Evolutionary conservation across 1,284 basidiomycete genomes (phyloP).

Genomic region (Naganishia albida): DNA sequence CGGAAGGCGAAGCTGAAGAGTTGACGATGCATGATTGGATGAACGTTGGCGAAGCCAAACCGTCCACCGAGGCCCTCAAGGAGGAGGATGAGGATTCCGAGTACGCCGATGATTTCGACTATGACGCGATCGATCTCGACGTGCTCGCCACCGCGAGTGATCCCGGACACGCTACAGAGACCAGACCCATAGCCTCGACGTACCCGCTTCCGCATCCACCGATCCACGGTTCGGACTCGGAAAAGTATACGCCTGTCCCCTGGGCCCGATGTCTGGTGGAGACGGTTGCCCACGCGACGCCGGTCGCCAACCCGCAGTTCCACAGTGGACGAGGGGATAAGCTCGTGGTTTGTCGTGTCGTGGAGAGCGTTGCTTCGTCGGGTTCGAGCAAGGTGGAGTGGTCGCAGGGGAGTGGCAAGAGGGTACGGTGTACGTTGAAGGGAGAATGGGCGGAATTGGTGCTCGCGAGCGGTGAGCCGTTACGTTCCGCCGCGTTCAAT

Average conservation of each 20-base stretch:
- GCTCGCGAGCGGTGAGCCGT: constrained; percentile 38
- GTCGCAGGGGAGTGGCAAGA: not conserved
- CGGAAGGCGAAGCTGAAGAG: not conserved
- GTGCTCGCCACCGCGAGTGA: constrained; percentile 7
- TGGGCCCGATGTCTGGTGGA: constrained; percentile 21
- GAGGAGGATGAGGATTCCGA: constrained; percentile 17
- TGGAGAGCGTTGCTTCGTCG: constrained; percentile 5
- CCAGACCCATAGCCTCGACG: constrained; percentile 21
- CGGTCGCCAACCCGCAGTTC: not conserved
- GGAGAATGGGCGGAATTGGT: constrained; percentile 47
- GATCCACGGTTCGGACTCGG: not conserved
- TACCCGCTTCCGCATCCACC: constrained; percentile 29
- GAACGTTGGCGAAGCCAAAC: not conserved
- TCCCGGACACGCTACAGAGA: constrained; percentile 23
- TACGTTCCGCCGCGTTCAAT: not conserved
- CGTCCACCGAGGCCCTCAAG: not conserved
- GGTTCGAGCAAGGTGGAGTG: constrained; percentile 32
- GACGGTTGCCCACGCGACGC: not conserved
- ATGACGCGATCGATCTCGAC: constrained; percentile 22
- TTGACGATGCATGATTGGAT: constrained; percentile 14
- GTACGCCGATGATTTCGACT: constrained; percentile 27
- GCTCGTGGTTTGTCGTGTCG: constrained; percentile 1
- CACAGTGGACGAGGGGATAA: constrained; percentile 1
- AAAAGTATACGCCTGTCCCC: constrained; percentile 12
- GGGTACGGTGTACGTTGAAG: constrained; percentile 39